These are phyloP conservation scores for Hamamelis virginiana DNA, from an alignment of 164 flowering plant genomes.

Conservation along the genomic window DNA sequence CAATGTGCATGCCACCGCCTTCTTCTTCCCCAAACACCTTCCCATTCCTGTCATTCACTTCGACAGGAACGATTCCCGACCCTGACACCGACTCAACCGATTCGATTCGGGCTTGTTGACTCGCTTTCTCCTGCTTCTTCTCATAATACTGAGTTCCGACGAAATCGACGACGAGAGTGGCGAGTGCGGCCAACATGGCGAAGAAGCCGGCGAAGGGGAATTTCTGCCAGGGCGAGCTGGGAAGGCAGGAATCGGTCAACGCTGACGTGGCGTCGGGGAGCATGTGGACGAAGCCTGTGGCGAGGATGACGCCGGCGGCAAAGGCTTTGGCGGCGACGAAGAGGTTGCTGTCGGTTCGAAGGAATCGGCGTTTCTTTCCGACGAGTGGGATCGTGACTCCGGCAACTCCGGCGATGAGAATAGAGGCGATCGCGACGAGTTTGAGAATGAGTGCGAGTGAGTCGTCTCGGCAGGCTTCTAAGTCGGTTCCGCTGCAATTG, in stretches of 20 bases:
- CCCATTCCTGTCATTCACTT: slow-evolving; percentile 18
- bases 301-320: slow-evolving; percentile 94
- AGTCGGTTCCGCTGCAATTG: slow-evolving; percentile 33
- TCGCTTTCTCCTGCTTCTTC: slow-evolving; percentile 52
- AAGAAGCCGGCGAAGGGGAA: slow-evolving; percentile 86
- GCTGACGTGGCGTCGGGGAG: slow-evolving; percentile 65
- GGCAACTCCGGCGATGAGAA: slow-evolving; percentile 58
- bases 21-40: slow-evolving; percentile 77
- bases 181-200: slow-evolving; percentile 76
- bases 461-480: slow-evolving; percentile 59
- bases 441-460: slow-evolving; percentile 56
- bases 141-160: slow-evolving; percentile 84
- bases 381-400: slow-evolving; percentile 78
- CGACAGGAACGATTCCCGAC: slow-evolving; percentile 32
- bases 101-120: slow-evolving; percentile 21
- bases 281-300: slow-evolving; percentile 97
- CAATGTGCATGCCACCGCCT: slow-evolving; percentile 87
- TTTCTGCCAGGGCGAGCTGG: slow-evolving; percentile 63
- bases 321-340: slow-evolving; percentile 86
- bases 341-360: slow-evolving; percentile 64
- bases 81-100: slow-evolving; percentile 31
- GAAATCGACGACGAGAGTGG: slow-evolving; percentile 72
- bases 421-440: slow-evolving; percentile 63
- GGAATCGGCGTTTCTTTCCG: slow-evolving; percentile 60
- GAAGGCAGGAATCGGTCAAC: slow-evolving; percentile 65